These are phyloP conservation scores for Apiospora marii DNA, from an alignment of 2,329 filamentous ascomycete species.

Conservation along the genomic window DNA sequence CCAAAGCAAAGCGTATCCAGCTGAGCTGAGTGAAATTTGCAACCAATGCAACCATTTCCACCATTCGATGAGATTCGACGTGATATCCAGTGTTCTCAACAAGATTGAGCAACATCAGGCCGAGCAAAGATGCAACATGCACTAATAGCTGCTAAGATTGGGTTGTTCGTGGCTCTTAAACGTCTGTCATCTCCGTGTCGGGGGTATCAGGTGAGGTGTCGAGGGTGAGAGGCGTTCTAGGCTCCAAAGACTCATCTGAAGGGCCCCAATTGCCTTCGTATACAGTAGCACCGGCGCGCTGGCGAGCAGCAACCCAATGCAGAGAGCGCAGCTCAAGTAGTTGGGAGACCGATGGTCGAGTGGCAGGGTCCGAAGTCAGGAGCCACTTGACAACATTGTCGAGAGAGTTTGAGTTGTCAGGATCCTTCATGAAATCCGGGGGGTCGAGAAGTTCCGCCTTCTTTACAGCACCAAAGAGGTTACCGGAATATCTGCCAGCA, in stretches of 20 bases:
- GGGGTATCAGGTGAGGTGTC: constrained; percentile 27
- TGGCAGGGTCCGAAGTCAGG: constrained; percentile 77
- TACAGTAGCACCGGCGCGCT: constrained; percentile 88
- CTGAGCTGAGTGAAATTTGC: constrained; percentile 38
- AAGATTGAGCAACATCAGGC: constrained; percentile 41
- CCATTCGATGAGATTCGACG: constrained; percentile 35
- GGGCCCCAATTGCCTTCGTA: constrained; percentile 98
- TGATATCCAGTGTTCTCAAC: constrained; percentile 39
- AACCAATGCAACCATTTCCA: constrained; percentile 36
- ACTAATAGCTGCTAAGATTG: constrained; percentile 33
- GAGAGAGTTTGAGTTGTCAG: constrained; percentile 74
- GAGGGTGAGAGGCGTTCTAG: constrained; percentile 32
- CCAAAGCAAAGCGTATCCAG: constrained; percentile 37
- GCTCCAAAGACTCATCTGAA: constrained; percentile 56
- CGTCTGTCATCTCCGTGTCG: constrained; percentile 68
- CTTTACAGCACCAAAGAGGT: constrained; percentile 56
- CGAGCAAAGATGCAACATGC: constrained; percentile 27
- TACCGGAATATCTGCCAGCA: constrained; percentile 43
- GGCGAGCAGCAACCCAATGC: constrained; percentile 79
- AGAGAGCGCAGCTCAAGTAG: constrained; percentile 78
- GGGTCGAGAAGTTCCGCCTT: constrained; percentile 66
- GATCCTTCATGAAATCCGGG: constrained; percentile 88
- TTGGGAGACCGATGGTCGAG: constrained; percentile 78
- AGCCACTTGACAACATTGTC: constrained; percentile 88
- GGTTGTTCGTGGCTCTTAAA: constrained; percentile 46